A percentile compares a stretch with the other conserved stretches of the same genome.
These are phyloP conservation scores for Euphrasia arctica DNA, from an alignment of 305 asterid genomes.

Conservation along the genomic window DNA sequence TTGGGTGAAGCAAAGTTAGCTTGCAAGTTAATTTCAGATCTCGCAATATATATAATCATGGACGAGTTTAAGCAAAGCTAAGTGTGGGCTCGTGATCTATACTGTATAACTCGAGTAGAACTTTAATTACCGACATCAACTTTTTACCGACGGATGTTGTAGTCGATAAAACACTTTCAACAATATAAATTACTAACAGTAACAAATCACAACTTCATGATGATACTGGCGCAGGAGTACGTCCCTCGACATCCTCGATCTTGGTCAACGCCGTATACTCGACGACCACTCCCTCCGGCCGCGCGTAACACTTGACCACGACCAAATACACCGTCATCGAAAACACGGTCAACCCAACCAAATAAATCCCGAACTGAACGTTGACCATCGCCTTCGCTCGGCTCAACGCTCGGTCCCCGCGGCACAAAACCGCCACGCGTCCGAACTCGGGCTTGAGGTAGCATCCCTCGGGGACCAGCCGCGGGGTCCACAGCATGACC, in stretches of 20 bases:
- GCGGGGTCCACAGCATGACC: slow-evolving; percentile 49
- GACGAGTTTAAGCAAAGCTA: too few relatives aligned
- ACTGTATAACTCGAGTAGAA: too few relatives aligned
- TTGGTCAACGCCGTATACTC: slow-evolving; percentile 34
- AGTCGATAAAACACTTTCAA: too few relatives aligned
- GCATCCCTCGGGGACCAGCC: slow-evolving; percentile 40
- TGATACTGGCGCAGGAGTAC: too few relatives aligned
- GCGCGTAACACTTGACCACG: slow-evolving; percentile 26
- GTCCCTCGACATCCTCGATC: slow-evolving; percentile 27
- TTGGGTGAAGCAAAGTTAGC: too few relatives aligned
- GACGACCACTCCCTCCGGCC: slow-evolving; percentile 9
- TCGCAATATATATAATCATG: too few relatives aligned
- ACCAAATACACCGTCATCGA: slow-evolving; percentile 30
- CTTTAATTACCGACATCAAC: too few relatives aligned
- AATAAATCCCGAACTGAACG: slow-evolving; percentile 40
- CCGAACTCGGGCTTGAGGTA: slow-evolving; percentile 30
- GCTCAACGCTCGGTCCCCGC: slow-evolving; percentile 34
- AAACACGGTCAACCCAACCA: slow-evolving; percentile 29
- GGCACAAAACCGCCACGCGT: slow-evolving; percentile 36
- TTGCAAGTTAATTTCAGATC: too few relatives aligned
- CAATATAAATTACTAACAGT: too few relatives aligned
- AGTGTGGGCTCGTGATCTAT: too few relatives aligned
- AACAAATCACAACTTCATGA: too few relatives aligned
- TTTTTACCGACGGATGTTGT: too few relatives aligned
- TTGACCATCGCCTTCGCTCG: slow-evolving; percentile 51